Conservation (phyloP, 225 moss, liverwort and hornwort genomes). For the Pseudoscleropodium purum region DNA sequence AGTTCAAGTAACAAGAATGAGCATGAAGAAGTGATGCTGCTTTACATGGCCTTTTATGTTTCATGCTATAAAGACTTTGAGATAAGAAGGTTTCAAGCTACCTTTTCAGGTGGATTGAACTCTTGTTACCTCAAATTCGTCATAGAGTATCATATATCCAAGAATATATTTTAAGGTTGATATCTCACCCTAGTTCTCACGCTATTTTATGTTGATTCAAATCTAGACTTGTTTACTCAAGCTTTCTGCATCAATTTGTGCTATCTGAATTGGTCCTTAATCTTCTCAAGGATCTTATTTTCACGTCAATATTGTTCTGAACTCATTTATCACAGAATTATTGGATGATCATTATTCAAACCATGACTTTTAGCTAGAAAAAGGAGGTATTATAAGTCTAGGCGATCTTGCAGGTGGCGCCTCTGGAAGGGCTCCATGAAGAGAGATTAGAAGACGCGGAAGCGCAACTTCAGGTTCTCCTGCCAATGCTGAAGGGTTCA, state of each 20-base stretch:
- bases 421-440: slow-evolving; percentile 70
- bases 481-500: slow-evolving; percentile 60
- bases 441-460: slow-evolving; percentile 76
- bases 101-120: neutral
- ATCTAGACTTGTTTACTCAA: neutral
- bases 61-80: neutral
- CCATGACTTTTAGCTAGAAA: neutral
- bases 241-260: neutral
- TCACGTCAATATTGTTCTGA: neutral
- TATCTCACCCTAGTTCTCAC: neutral
- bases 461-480: slow-evolving; percentile 61
- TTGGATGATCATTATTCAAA: neutral
- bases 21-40: neutral
- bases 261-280: neutral
- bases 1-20: neutral
- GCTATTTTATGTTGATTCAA: neutral
- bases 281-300: neutral
- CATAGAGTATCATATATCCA: neutral
- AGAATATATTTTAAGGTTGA: neutral
- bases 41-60: neutral
- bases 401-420: slow-evolving; percentile 54
- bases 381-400: neutral
- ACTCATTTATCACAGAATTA: neutral
- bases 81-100: neutral
- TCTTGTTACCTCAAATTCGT: neutral